These are phyloP conservation scores for Citrus glauca DNA, from an alignment of 345 rosid genomes.

Conservation along the genomic window DNA sequence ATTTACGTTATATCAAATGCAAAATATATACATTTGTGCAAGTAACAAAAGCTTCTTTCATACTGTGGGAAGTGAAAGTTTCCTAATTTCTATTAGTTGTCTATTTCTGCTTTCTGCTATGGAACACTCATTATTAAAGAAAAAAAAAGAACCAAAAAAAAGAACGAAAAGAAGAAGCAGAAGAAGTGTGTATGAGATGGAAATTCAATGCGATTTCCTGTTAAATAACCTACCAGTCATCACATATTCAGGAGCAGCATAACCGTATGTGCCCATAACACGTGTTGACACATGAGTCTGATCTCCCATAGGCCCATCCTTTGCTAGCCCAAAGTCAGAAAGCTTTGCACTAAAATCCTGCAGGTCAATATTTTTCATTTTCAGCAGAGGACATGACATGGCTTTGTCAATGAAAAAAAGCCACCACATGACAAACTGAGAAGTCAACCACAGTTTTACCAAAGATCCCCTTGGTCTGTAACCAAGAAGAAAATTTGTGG, in stretches of 20 bases:
- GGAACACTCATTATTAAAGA: conserved; percentile 2
- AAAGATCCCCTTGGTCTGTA: not conserved
- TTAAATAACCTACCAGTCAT: conserved; percentile 72
- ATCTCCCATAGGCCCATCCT: conserved; percentile 98
- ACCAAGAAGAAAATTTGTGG: not conserved
- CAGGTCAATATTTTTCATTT: conserved; percentile 23
- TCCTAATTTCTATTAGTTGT: not conserved
- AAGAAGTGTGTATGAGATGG: not conserved
- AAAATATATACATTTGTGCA: not conserved
- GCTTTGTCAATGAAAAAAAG: not conserved
- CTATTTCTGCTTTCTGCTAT: not conserved
- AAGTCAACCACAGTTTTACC: conserved; percentile 1
- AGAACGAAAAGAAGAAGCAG: not conserved
- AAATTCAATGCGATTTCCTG: not conserved
- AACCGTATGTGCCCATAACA: conserved; percentile 97
- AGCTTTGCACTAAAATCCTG: conserved; percentile 89
- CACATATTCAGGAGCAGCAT: conserved; percentile 96
- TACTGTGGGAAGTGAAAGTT: not conserved
- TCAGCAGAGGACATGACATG: conserved; percentile 20
- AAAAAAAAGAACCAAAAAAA: not conserved
- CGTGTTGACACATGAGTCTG: conserved; percentile 99
- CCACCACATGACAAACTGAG: not conserved
- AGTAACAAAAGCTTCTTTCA: not conserved
- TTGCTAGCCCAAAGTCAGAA: conserved; percentile 95
- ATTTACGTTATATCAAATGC: not conserved